A percentile compares a stretch with the other conserved stretches of the same genome.
phyloP scores from a whole-genome alignment of 2,329 filamentous ascomycete genomes.

The Eutypella sp. region DNA sequence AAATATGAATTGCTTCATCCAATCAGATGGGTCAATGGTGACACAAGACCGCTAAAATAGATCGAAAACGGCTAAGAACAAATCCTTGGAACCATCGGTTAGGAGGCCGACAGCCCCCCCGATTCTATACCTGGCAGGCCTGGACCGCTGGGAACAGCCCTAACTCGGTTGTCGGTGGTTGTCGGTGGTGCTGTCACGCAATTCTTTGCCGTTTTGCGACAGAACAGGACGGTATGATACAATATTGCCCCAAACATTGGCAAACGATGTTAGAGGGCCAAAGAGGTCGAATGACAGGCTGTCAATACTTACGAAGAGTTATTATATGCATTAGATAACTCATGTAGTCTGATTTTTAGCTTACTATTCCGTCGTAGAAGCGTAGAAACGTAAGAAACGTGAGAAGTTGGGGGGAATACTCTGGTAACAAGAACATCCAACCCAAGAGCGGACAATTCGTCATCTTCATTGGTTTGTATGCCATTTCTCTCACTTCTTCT shows the following conservation, averaged over 20 bases:
- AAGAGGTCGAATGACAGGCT: background rate
- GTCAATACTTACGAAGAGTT: background rate
- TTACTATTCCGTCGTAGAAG: no score
- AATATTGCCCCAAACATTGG: background rate
- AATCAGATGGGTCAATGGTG: no score
- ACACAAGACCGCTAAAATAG: no score
- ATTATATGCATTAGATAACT: background rate
- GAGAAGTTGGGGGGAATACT: background rate
- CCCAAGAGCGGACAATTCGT: background rate
- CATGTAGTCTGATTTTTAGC: background rate
- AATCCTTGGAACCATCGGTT: no score
- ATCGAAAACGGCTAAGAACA: no score
- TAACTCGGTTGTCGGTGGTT: background rate
- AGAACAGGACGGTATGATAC: background rate
- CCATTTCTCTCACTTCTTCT: background rate
- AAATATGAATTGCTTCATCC: no score
- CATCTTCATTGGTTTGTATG: background rate
- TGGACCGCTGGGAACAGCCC: background rate
- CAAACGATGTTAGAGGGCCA: background rate
- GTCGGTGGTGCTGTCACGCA: background rate
- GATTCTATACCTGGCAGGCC: no score
- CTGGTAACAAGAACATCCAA: no score
- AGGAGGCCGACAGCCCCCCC: no score
- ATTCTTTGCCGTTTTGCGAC: background rate
- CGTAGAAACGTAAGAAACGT: background rate